Base-by-base conservation (phyloP, 495 filamentous ascomycete species). In the Tuber brumale region DNA sequence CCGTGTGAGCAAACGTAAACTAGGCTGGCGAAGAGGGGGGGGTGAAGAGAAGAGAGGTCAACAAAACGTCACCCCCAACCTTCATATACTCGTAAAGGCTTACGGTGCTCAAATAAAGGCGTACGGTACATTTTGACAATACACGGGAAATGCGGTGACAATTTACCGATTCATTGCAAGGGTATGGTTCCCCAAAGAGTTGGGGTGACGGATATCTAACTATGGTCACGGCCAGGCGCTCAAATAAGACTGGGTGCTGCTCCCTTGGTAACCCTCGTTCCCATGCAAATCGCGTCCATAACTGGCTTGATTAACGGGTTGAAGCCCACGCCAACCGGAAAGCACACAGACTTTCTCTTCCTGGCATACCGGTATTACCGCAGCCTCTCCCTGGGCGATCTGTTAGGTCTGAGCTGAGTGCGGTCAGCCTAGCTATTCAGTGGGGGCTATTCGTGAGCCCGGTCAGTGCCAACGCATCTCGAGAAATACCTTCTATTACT, bases 1-100 rank as follows among this genome's bases (percentile, higher is more conserved):
- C n/a, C 51, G 57, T 44, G 57, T 37, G n/a, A 46, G 69, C 61
- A 75, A 61, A 43, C 18, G n/a, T 61, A 43, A 72, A 71, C 57
- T 9, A 44, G 39, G 74, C n/a, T 46, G 45, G 66, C 61, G 37
- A 76, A 72, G 57, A 69, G 46, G 70, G 77, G 72, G 37, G 37
- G 37, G 74, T 75, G 74, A 37, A 73, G 70, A 45, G 78, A 79
- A 71, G 46, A 70, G 70, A 80, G 73, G 77, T 71, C 51, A 71
- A 76, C 45, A 69, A 75, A 51, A 72, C 46, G 76, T 71, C 66
- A 77, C 76, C 41, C n/a, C 75, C 44, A 74, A 74, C 39, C 73
- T 44, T 72, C 76, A 73, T 80, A 80, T 80, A n/a, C n/a, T n/a
- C n/a, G n/a, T n/a, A 80, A 73, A 79, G 75, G 79, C 78, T 48